Evolutionary conservation across 176 grass and related monocot species (phyloP).

Genomic region (Tillandsia leiboldiana): DNA sequence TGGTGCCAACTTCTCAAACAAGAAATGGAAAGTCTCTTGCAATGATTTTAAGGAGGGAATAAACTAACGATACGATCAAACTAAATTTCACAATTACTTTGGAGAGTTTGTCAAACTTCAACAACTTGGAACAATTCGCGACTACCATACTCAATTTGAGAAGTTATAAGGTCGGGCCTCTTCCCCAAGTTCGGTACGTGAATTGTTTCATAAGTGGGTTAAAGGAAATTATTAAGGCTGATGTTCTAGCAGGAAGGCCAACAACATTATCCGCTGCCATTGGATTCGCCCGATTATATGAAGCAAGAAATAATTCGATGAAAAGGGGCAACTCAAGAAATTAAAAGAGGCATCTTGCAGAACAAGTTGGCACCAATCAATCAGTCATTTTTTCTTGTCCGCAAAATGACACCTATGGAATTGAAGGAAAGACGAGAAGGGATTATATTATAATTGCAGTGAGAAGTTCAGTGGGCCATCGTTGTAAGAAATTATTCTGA

Average conservation of each 20-base stretch:
- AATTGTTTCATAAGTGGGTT: not conserved
- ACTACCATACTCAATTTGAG: not conserved
- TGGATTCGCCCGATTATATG: not conserved
- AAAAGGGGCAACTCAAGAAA: not conserved
- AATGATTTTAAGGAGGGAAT: not conserved
- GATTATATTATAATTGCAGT: slow-evolving; percentile 1
- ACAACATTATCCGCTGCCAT: not conserved
- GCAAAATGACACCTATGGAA: not conserved
- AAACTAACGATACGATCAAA: not conserved
- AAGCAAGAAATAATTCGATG: not conserved
- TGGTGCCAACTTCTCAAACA: not conserved
- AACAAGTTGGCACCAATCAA: not conserved
- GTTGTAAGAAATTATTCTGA: not conserved
- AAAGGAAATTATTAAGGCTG: not conserved
- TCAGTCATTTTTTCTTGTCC: not conserved
- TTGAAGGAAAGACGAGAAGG: not conserved
- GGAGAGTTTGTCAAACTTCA: not conserved
- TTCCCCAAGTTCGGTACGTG: not conserved
- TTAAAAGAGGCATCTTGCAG: not conserved
- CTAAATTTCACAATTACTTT: not conserved
- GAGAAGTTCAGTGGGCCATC: not conserved
- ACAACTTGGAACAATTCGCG: not conserved
- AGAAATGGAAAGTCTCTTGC: not conserved
- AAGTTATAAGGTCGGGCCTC: not conserved
- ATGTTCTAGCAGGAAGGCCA: not conserved